Conservation (phyloP, 1,284 basidiomycete species). For the Cutaneotrichosporon cyanovorans region DNA sequence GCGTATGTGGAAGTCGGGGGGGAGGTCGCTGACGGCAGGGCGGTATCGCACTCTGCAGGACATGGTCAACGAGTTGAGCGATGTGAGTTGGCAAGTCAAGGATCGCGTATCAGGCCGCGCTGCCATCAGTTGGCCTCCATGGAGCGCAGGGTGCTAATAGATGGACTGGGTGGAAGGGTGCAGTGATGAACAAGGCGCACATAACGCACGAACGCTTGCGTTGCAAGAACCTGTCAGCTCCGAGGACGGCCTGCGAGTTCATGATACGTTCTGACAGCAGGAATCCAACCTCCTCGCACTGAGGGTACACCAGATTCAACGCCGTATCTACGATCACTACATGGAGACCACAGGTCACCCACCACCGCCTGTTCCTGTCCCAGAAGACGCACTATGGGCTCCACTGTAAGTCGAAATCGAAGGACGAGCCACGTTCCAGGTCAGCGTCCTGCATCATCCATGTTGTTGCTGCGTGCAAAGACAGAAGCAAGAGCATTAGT, state of each 20-base stretch:
- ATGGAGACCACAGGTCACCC: constrained; percentile 6
- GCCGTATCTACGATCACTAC: constrained; percentile 17
- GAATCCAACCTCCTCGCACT: constrained; percentile 22
- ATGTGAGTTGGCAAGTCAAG: constrained; percentile 14
- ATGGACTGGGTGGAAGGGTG: background rate
- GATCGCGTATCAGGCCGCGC: no score
- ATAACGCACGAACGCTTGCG: no score
- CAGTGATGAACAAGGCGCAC: no score
- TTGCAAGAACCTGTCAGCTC: no score
- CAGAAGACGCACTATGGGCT: constrained; percentile 12
- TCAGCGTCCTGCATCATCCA: no score
- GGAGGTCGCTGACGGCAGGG: constrained; percentile 9
- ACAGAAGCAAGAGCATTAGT: no score
- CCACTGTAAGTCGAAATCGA: constrained; percentile 12
- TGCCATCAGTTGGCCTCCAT: no score
- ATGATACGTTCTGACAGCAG: constrained; percentile 12
- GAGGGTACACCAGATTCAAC: constrained; percentile 17
- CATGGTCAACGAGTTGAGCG: constrained; percentile 23
- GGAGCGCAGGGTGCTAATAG: no score
- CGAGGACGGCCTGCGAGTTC: no score
- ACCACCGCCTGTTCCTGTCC: constrained; percentile 11
- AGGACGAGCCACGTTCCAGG: no score
- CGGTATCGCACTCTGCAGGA: constrained; percentile 21
- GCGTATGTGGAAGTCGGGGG: constrained; percentile 4
- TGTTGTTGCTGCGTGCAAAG: no score